Evolutionary conservation across 1,139 yeast genomes (phyloP), one percentile per base, ranked within the genome.

Genomic region (Debaryomyces sp.): DNA sequence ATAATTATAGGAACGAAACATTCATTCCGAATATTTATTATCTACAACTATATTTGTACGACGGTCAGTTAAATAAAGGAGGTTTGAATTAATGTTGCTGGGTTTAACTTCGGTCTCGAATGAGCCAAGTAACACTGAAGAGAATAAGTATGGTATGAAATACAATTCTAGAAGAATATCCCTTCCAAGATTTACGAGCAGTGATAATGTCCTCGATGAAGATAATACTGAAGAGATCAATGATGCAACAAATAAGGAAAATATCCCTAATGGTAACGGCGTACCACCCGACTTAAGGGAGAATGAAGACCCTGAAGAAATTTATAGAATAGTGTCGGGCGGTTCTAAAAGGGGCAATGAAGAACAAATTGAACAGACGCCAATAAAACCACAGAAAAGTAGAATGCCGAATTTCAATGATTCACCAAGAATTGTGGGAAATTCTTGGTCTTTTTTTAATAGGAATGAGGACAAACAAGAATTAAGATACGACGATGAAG

Each of bases 381-480:
- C 41, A 22, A 6, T 17, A 12, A 21, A 21, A 3, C 13, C 9
- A 18, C 13, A 23, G n/a, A 35, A 41, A 21, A 29, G 33, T 37
- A 22, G 45, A 32, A 22, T 33, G 21, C 26, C 39, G 9, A 32
- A 50, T 35, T 54, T 51, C 12, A 51, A 51, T 27, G 66, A 62
- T n/a, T 53, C 66, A 2, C 57, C 64, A 5, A 54, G 54, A 30
- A 54, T 65, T 1, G 57, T 71, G 9, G 60, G 66, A 1, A 71
- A 71, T 47, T 59, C 75, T 0, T 61, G 67, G 53, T 54, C 64
- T 10, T 67, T 68, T 45, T 62, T 66, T 43, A 59, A 57, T 38
- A 50, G 57, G 38, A 51, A 50, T 23, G 57, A 48, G 6, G 74
- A 70, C 48, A 58, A 55, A 17, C 48, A 56, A 26, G 73, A 71